Percentiles rank a stretch among this genome's conserved stretches.
phyloP scores from a whole-genome alignment of 2,329 filamentous ascomycete species.

The Verticillium tricorpus region DNA sequence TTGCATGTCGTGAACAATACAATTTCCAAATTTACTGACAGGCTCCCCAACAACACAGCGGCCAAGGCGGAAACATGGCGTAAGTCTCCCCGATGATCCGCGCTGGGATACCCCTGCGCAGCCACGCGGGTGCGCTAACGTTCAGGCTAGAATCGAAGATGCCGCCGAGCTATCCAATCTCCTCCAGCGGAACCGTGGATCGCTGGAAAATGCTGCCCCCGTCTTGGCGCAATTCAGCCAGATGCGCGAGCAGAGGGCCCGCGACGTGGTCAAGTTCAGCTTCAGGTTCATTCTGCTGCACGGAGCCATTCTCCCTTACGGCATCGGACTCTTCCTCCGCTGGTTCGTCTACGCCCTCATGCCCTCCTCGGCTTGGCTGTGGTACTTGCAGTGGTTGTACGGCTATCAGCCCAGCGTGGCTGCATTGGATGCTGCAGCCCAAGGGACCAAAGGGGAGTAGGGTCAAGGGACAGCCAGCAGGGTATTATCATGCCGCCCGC shows the following conservation, averaged over 20 bases:
- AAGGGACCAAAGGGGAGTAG: neutral
- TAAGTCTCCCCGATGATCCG: neutral
- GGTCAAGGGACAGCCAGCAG: neutral
- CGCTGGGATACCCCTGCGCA: no score
- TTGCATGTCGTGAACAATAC: neutral
- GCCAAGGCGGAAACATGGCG: neutral
- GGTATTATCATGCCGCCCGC: neutral
- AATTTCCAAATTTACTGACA: neutral
- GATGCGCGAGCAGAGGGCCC: conserved; percentile 9
- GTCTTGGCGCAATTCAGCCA: conserved; percentile 9
- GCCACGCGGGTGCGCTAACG: neutral
- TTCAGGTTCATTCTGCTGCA: conserved; percentile 12
- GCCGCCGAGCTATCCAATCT: conserved; percentile 12
- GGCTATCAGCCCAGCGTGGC: conserved; percentile 10
- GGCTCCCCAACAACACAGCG: neutral
- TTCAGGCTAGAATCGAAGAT: conserved; percentile 10
- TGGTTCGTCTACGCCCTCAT: conserved; percentile 12
- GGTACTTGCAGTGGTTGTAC: conserved; percentile 14
- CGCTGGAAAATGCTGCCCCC: conserved; percentile 5
- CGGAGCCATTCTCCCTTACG: conserved; percentile 12
- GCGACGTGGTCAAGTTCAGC: conserved; percentile 13
- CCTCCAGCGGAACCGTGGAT: conserved; percentile 6
- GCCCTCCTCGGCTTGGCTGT: conserved; percentile 12
- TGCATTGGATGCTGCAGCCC: neutral
- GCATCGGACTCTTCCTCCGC: conserved; percentile 8